Evolutionary conservation across 106 monocot species (phyloP).

Genomic region (Dioscorea alata): DNA sequence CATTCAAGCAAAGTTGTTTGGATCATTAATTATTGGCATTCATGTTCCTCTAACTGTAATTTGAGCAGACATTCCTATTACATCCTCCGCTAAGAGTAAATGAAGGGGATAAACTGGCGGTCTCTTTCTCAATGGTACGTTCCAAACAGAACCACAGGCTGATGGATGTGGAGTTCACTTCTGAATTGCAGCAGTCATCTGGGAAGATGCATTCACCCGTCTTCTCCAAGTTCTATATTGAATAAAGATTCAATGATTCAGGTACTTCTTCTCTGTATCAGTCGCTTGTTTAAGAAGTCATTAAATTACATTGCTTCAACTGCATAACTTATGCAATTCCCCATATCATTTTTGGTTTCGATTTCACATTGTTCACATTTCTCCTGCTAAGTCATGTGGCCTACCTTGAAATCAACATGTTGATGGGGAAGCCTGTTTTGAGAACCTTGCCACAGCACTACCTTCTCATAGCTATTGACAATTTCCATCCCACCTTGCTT

Average conservation of each 20-base stretch:
- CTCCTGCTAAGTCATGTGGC: no score
- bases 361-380: no score
- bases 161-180: slow-evolving; percentile 73
- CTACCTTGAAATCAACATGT: no score
- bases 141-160: slow-evolving; percentile 82
- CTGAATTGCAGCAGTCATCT: slow-evolving; percentile 46
- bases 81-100: slow-evolving; percentile 61
- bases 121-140: slow-evolving; percentile 67
- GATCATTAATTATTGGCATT: no score
- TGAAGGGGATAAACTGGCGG: slow-evolving; percentile 46
- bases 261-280: neutral
- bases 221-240: slow-evolving; percentile 60
- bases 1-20: no score
- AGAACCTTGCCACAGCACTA: no score
- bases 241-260: slow-evolving; percentile 30
- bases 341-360: no score
- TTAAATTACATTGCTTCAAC: no score
- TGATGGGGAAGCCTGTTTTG: no score
- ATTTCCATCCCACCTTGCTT: no score
- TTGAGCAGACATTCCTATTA: slow-evolving; percentile 67
- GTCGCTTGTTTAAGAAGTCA: neutral
- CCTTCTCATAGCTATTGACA: no score
- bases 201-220: slow-evolving; percentile 47
- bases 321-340: no score
- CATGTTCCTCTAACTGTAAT: neutral